Evolutionary conservation across 164 flowering plant species (phyloP).

Genomic region (Taxillus chinensis): DNA sequence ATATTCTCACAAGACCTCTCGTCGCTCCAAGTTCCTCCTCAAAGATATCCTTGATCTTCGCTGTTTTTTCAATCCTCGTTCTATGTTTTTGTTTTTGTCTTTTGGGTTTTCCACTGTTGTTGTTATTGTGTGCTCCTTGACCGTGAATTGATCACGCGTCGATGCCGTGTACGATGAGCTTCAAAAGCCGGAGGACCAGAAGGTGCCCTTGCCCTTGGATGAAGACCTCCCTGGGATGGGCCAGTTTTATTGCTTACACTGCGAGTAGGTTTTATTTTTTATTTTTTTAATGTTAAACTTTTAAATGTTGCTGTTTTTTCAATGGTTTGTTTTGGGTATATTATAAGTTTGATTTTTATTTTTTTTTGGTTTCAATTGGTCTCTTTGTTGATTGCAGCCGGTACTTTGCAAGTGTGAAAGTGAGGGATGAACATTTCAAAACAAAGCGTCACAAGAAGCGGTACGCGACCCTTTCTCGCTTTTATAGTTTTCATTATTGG

Average conservation of each 20-base stretch:
- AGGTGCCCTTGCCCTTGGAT: slow-evolving; percentile 48
- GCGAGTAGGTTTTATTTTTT: slow-evolving; percentile 53
- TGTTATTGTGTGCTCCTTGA: slow-evolving; percentile 21
- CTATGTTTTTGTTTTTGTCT: neutral
- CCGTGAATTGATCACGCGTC: slow-evolving; percentile 40
- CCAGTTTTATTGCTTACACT: slow-evolving; percentile 86
- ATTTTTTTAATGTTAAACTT: too few species aligned
- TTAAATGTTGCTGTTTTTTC: too few species aligned
- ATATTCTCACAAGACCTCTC: slow-evolving; percentile 74
- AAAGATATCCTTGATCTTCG: slow-evolving; percentile 63
- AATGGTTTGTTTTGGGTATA: too few species aligned
- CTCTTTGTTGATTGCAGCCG: slow-evolving; percentile 38
- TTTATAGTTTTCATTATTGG: neutral
- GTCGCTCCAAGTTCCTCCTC: slow-evolving; percentile 58
- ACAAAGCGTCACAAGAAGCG: slow-evolving; percentile 84
- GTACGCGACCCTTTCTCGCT: slow-evolving; percentile 20
- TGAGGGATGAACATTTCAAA: slow-evolving; percentile 86
- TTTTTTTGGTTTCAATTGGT: neutral
- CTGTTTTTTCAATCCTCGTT: neutral
- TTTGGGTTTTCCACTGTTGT: neutral
- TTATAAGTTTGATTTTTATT: neutral
- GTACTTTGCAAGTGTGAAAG: slow-evolving; percentile 56
- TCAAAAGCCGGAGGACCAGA: slow-evolving; percentile 36
- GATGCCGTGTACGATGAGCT: slow-evolving; percentile 73
- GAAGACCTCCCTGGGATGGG: slow-evolving; percentile 98